Evolutionary conservation across 495 filamentous ascomycete species (phyloP), one percentile per base, ranked within the genome.

Genomic region (Annulohypoxylon maeteangense): DNA sequence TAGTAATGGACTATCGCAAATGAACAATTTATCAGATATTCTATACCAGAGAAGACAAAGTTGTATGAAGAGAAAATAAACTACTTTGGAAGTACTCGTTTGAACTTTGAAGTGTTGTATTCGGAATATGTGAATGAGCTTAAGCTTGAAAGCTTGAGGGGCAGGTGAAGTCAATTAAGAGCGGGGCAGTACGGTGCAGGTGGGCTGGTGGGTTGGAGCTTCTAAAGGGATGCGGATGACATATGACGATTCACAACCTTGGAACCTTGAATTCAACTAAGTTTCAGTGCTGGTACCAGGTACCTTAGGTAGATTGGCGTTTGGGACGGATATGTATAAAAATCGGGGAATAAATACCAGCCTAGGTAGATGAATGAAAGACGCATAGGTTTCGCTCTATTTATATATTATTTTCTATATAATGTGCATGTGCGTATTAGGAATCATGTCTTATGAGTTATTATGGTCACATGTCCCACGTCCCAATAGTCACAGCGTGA

Each of bases 401-500:
- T 55, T 34, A 36, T 55, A 55, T 55, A 55, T 34, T 10, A 36
- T 55, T 34, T 7, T 36, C 51, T 51, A 36, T 4, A 7, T 34
- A 36, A 16, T 20, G 31, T 14, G 11, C 36, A 23, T 40, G 34
- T 40, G 27, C 31, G 23, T 60, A 40, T 40, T n/a, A 29, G 27
- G 27, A 3, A 42, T 57, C 31, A 36, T 12, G 27, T 12, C 42
- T 59, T 67, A 59, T 61, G 34, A 68, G 36, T 42, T 63, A 68
- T 31, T 61, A 27, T 22, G 70, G 61, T 73, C 70, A 73, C 70
- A 73, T 73, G 70, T 45, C 65, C 65, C 40, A 40, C 27, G 54
- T 72, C n/a, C 40, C n/a, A 61, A 65, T 25, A 67, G 57, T 57
- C 61, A 68, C 58, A 27, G 36, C 53, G 69, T 73, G 68, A 71